Evolutionary conservation across 352 stramenopile genomes (phyloP).

Genomic region (Saprolegnia diclina): DNA sequence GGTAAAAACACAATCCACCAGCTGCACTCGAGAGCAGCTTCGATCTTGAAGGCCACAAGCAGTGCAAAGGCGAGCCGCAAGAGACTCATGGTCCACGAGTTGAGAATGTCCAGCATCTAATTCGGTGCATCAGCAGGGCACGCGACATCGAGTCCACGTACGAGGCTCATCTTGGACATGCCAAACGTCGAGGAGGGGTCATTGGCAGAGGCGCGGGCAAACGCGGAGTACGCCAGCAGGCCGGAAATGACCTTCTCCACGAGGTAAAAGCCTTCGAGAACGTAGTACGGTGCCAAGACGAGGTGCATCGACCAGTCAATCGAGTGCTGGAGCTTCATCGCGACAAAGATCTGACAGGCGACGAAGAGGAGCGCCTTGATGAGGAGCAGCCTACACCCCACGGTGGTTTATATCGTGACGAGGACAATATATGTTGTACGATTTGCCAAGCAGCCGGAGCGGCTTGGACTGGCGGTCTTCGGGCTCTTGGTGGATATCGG

Average conservation of each 20-base stretch:
- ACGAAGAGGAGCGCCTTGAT: constrained; percentile 72
- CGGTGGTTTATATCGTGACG: too few relatives aligned
- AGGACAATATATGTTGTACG: constrained; percentile 26
- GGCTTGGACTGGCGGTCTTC: constrained; percentile 39
- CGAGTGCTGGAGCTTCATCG: constrained; percentile 72
- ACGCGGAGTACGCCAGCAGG: constrained; percentile 46
- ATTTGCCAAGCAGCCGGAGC: constrained; percentile 46
- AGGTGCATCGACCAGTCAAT: constrained; percentile 55
- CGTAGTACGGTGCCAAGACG: constrained; percentile 72
- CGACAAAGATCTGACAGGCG: constrained; percentile 74
- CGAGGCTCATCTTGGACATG: constrained; percentile 6
- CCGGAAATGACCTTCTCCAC: constrained; percentile 52
- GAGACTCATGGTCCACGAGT: constrained; percentile 26
- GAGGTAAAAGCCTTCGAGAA: constrained; percentile 67
- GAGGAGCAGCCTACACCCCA: constrained; percentile 32
- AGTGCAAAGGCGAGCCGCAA: constrained; percentile 53
- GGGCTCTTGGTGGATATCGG: constrained; percentile 52
- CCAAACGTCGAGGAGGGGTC: constrained; percentile 5
- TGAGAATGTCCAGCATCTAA: constrained; percentile 25
- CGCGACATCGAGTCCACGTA: not conserved
- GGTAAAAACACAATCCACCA: constrained; percentile 81
- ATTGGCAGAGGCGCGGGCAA: constrained; percentile 10
- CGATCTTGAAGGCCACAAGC: constrained; percentile 64
- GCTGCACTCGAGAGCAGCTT: constrained; percentile 45
- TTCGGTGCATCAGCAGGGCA: not conserved